Conservation (phyloP, 495 filamentous ascomycete species). For the Parathielavia hyrcaniae region DNA sequence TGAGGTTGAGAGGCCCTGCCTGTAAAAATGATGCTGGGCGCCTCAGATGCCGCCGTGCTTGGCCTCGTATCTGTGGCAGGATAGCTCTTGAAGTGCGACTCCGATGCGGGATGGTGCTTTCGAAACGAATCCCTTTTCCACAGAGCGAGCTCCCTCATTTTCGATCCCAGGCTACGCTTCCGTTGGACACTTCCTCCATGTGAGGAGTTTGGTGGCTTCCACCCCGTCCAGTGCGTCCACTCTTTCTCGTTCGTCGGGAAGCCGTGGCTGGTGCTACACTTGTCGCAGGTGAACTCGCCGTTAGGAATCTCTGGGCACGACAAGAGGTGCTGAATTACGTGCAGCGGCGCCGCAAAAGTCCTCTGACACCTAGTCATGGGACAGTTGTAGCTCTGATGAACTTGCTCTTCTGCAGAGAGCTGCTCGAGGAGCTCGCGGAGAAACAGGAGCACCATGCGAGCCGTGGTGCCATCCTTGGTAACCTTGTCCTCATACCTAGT, state of each 20-base stretch:
- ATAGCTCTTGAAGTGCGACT: slow-evolving; percentile 15
- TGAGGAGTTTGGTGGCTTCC: slow-evolving; percentile 20
- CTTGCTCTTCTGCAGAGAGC: slow-evolving; percentile 5
- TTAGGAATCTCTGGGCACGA: slow-evolving; percentile 29
- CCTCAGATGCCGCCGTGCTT: slow-evolving; percentile 21
- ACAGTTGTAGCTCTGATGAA: slow-evolving; percentile 27
- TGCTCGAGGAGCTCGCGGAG: slow-evolving; percentile 34
- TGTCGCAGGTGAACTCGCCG: slow-evolving; percentile 34
- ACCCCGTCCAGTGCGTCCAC: slow-evolving; percentile 31
- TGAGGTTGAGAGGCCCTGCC: slow-evolving; percentile 10
- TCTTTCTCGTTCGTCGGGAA: slow-evolving; percentile 37
- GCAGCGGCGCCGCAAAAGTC: slow-evolving; percentile 22
- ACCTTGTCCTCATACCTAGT: slow-evolving; percentile 33
- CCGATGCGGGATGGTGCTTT: slow-evolving; percentile 16
- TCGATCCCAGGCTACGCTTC: slow-evolving; percentile 32
- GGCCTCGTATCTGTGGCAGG: slow-evolving; percentile 16
- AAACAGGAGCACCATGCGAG: slow-evolving; percentile 34
- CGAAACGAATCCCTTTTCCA: slow-evolving; percentile 23
- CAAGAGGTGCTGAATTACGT: slow-evolving; percentile 32
- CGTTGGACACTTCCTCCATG: slow-evolving; percentile 18
- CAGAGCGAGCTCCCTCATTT: slow-evolving; percentile 30
- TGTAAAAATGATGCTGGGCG: slow-evolving; percentile 14
- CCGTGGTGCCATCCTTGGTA: slow-evolving; percentile 27
- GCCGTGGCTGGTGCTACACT: slow-evolving; percentile 29
- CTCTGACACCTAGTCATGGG: slow-evolving; percentile 32